phyloP scores from a whole-genome alignment of 352 stramenopile genomes.

The Globisporangium takayamanum region DNA sequence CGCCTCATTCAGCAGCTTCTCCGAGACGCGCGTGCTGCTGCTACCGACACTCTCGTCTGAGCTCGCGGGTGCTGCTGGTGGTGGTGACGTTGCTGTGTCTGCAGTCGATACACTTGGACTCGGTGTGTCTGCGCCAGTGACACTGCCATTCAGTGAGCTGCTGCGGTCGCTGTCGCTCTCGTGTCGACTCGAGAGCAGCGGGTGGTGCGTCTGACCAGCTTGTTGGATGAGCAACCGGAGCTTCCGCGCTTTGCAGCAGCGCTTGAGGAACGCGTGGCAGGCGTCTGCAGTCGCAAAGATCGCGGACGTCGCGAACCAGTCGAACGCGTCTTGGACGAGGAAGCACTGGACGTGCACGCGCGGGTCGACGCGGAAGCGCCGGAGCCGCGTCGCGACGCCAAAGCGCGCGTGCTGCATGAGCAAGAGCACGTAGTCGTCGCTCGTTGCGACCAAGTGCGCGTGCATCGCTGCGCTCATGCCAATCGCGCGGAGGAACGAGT shows the following conservation, averaged over 20 bases:
- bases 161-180: neutral
- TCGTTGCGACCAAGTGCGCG: constrained; percentile 30
- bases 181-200: constrained; percentile 37
- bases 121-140: constrained; percentile 1
- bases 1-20: constrained; percentile 34
- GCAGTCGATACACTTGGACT: neutral
- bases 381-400: constrained; percentile 36
- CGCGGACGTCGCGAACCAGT: constrained; percentile 42
- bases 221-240: constrained; percentile 59
- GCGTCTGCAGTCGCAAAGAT: constrained; percentile 37
- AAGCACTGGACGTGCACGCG: constrained; percentile 72
- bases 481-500: constrained; percentile 34
- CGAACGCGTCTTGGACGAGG: constrained; percentile 58
- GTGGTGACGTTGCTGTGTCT: neutral
- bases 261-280: constrained; percentile 50
- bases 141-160: neutral
- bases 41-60: too few species aligned
- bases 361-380: constrained; percentile 66
- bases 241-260: constrained; percentile 71
- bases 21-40: neutral
- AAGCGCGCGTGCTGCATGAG: constrained; percentile 55
- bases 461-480: constrained; percentile 50
- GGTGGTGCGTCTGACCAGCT: constrained; percentile 34
- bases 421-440: constrained; percentile 71
- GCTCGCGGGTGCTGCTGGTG: neutral